phyloP scores from a whole-genome alignment of 2,329 filamentous ascomycete species.

The Diatrype stigma region DNA sequence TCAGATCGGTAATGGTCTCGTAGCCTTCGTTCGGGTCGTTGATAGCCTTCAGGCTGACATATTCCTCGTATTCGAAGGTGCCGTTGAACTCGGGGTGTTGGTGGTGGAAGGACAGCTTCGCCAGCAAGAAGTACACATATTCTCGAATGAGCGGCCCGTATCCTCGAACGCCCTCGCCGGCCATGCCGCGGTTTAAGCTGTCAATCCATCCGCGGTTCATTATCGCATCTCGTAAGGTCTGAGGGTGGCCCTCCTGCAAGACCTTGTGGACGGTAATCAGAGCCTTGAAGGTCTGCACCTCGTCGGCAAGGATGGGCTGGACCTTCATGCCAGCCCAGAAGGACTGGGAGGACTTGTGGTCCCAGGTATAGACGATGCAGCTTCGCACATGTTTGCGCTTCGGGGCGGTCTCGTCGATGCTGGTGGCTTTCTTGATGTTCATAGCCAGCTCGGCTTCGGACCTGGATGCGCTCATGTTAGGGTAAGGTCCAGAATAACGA shows the following conservation, averaged over 20 bases:
- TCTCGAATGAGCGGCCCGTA: slow-evolving; percentile 92
- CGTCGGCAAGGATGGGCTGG: slow-evolving; percentile 97
- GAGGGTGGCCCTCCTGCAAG: slow-evolving; percentile 90
- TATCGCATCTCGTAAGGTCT: slow-evolving; percentile 83
- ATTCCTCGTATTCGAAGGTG: slow-evolving; percentile 98
- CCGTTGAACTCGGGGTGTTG: slow-evolving; percentile 98
- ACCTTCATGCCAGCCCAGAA: slow-evolving; percentile 99
- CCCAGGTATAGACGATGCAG: slow-evolving; percentile 98
- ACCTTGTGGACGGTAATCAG: slow-evolving; percentile 97
- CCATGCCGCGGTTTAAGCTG: slow-evolving; percentile 78
- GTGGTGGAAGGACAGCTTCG: slow-evolving; percentile 94
- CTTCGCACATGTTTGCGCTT: slow-evolving; percentile 93
- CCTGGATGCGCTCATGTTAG: slow-evolving; percentile 33
- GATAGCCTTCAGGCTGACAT: slow-evolving; percentile 95
- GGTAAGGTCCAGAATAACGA: not conserved
- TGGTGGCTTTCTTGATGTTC: slow-evolving; percentile 68
- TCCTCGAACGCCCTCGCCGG: slow-evolving; percentile 79
- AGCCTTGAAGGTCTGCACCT: slow-evolving; percentile 98
- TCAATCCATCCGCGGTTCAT: slow-evolving; percentile 88
- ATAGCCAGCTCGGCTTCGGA: slow-evolving; percentile 66
- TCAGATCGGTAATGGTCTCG: slow-evolving; percentile 94
- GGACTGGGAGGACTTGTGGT: slow-evolving; percentile 89
- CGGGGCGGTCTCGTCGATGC: slow-evolving; percentile 62
- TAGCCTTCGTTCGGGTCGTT: slow-evolving; percentile 98
- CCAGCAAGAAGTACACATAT: slow-evolving; percentile 92